Evolutionary conservation across 2,329 filamentous ascomycete genomes (phyloP).

Genomic region (Coleophoma crateriformis): DNA sequence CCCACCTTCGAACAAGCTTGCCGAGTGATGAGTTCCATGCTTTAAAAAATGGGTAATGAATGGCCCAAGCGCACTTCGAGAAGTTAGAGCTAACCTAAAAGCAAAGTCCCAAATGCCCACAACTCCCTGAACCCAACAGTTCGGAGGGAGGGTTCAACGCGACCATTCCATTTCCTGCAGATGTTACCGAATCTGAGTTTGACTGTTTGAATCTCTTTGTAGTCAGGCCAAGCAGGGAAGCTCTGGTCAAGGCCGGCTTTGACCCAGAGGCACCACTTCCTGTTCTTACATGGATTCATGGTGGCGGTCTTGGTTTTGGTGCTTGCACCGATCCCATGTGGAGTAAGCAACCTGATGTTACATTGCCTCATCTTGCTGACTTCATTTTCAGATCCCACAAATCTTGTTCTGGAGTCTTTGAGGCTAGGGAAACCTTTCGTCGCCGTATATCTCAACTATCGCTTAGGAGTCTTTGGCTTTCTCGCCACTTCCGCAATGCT

Average conservation of each 20-base stretch:
- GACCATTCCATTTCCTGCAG: constrained; percentile 1
- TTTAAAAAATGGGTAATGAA: constrained; percentile 1
- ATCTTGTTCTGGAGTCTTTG: constrained; percentile 38
- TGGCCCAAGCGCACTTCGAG: too few relatives aligned
- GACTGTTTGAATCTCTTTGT: constrained; percentile 7
- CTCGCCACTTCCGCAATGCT: constrained; percentile 27
- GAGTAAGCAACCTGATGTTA: constrained; percentile 29
- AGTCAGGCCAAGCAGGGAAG: constrained; percentile 3
- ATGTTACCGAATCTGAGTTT: constrained; percentile 4
- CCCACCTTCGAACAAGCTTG: not conserved
- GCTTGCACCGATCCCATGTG: constrained; percentile 8
- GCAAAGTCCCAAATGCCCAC: constrained; percentile 6
- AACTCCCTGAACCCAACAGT: constrained; percentile 1
- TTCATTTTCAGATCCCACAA: constrained; percentile 39
- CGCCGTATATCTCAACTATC: constrained; percentile 46
- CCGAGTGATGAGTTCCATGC: constrained; percentile 3
- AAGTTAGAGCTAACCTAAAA: too few relatives aligned
- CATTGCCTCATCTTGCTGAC: too few relatives aligned
- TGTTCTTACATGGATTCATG: constrained; percentile 64
- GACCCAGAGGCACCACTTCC: constrained; percentile 40
- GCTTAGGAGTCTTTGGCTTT: constrained; percentile 8
- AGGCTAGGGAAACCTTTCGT: constrained; percentile 55
- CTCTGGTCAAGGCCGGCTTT: not conserved
- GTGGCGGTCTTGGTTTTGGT: constrained; percentile 52
- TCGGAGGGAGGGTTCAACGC: constrained; percentile 2